Conservation (phyloP, 2,329 filamentous ascomycete genomes). For the Aspergillus sp. region DNA sequence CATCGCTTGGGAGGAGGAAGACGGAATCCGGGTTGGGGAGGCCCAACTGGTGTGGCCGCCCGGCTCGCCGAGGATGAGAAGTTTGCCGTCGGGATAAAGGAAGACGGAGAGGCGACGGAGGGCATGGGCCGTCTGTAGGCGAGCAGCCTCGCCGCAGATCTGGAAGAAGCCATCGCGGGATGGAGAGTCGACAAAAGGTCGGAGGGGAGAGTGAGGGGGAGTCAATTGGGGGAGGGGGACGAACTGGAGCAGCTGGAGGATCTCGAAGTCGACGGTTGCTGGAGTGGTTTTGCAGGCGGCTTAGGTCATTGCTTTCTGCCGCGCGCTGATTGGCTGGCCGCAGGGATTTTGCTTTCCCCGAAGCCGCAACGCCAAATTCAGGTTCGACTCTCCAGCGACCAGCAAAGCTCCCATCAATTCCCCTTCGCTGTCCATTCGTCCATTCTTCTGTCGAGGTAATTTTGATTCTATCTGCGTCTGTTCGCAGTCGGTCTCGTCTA, state of each 20-base stretch:
- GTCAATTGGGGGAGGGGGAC: slow-evolving; percentile 19
- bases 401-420: slow-evolving; percentile 14
- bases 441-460: slow-evolving; percentile 14
- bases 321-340: slow-evolving; percentile 38
- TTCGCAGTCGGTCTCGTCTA: background rate
- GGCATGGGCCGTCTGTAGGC: slow-evolving; percentile 40
- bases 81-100: slow-evolving; percentile 52
- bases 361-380: slow-evolving; percentile 29
- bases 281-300: slow-evolving; percentile 29
- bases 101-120: slow-evolving; percentile 30
- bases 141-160: slow-evolving; percentile 45
- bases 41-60: slow-evolving; percentile 68
- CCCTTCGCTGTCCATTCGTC: slow-evolving; percentile 17
- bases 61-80: slow-evolving; percentile 65
- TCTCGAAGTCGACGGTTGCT: slow-evolving; percentile 21
- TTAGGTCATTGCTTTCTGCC: slow-evolving; percentile 44
- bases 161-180: slow-evolving; percentile 45
- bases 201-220: slow-evolving; percentile 14
- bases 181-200: slow-evolving; percentile 14
- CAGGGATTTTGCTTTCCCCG: slow-evolving; percentile 35
- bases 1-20: slow-evolving; percentile 71
- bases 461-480: slow-evolving; percentile 12
- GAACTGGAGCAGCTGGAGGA: slow-evolving; percentile 15
- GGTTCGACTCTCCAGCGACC: slow-evolving; percentile 20
- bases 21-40: slow-evolving; percentile 79